Evolutionary conservation across 257 asterid species (phyloP).

Genomic region (Solanum boliviense): DNA sequence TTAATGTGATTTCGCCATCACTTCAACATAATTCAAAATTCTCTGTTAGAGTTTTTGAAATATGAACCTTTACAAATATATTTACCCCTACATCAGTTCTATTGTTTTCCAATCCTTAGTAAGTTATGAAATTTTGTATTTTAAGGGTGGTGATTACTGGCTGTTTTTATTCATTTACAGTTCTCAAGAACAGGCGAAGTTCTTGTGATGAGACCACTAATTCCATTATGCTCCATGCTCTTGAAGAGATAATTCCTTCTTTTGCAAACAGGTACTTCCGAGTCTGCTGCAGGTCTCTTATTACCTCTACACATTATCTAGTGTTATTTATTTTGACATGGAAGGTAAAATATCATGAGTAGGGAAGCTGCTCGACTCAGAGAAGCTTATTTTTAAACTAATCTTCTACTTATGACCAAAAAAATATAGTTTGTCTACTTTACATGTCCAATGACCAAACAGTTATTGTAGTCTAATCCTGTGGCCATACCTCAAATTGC

Average conservation of each 20-base stretch:
- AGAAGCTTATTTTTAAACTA: not conserved
- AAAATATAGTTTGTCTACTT: not conserved
- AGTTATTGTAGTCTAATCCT: not conserved
- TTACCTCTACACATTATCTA: not conserved
- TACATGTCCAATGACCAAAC: not conserved
- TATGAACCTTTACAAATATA: not conserved
- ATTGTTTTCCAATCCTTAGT: not conserved
- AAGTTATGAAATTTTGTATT: not conserved
- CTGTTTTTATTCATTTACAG: not conserved
- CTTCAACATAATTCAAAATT: not conserved
- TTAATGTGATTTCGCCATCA: not conserved
- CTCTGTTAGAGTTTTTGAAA: not conserved
- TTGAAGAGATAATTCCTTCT: slow-evolving; percentile 14
- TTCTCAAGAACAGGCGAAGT: not conserved
- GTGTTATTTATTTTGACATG: not conserved
- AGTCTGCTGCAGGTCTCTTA: not conserved
- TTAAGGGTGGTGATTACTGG: not conserved
- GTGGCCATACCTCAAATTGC: not conserved
- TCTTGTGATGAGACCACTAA: slow-evolving; percentile 1
- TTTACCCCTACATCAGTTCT: not conserved
- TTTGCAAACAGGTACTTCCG: slow-evolving; percentile 9
- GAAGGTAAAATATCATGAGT: not conserved
- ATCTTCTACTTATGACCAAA: not conserved
- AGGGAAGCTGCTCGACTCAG: not conserved
- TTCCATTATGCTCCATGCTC: not conserved